Base-by-base conservation (phyloP, 164 flowering plant genomes). In the Umbilicus rupestris region DNA sequence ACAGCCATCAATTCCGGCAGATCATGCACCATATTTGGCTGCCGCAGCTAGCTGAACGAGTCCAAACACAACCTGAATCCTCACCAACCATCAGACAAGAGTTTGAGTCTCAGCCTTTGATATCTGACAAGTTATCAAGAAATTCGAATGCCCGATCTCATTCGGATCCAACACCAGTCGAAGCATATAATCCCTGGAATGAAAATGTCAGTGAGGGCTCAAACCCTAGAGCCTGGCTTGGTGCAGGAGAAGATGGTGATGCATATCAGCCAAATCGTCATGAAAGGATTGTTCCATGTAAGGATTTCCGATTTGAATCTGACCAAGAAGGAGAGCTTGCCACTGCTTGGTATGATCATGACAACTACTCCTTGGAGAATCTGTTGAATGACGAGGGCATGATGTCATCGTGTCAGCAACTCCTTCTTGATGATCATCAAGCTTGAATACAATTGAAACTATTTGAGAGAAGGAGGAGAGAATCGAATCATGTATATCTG, bases 1-100 rank as follows among this genome's bases (percentile, higher is more conserved):
- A 87, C 63, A 85, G 87, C 80, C 77, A 80, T 66, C 82, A 80
- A 66, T 87, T 87, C 79, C 80, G 78, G 66, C 88, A 87, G 73
- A 73, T 88, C 70, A 73, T 85, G 82, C 71, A 75, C 4, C 71
- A 78, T 47, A 72, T 78, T 0, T 87, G 88, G 93, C 81, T 85
- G 78, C 85, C 87, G 1, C 73, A 90, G 52, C 70, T 92, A 9
- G 77, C 83, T 0, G 98, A 92, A 71, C 72, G 85, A 57, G 86
- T 89, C 52, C 89, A 77, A 37, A 87, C 90, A n/a, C 7, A n/a
- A 7, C 8, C 5, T 45, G n/a, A 45, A 45, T 45, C 55, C 22
- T 47, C 28, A 12, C 55, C 26, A 20, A 22, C 24, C 6, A 47
- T 47, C 7, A 22, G 10, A 20, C 55, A 47, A 47, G 24, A 47